These are phyloP conservation scores for Glomus cerebriforme DNA, from an alignment of 192 early-diverging fungal species.

Conservation along the genomic window DNA sequence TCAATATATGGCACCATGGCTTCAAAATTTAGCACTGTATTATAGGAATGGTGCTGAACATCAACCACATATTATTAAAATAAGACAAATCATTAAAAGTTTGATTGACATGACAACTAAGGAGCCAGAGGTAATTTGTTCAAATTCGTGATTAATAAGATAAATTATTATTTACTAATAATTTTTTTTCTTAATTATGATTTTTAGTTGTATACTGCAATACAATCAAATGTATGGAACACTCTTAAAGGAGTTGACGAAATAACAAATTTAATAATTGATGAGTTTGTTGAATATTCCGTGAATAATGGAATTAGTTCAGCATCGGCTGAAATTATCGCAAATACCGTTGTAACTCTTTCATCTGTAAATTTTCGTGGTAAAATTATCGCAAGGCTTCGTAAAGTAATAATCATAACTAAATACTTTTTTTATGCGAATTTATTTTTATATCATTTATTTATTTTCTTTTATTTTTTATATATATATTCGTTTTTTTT, in stretches of 20 bases:
- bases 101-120: constrained; percentile 83
- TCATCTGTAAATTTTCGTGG: constrained; percentile 78
- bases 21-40: constrained; percentile 74
- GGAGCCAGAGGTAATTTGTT: constrained; percentile 61
- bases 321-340: constrained; percentile 77
- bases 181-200: constrained; percentile 22
- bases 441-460: too few species aligned
- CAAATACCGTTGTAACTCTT: constrained; percentile 82
- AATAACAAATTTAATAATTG: constrained; percentile 77
- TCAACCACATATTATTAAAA: constrained; percentile 54
- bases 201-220: constrained; percentile 70
- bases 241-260: constrained; percentile 77
- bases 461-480: too few species aligned
- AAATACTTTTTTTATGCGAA: not conserved
- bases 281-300: constrained; percentile 75
- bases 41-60: constrained; percentile 45
- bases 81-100: constrained; percentile 72
- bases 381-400: constrained; percentile 77
- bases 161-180: not conserved
- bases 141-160: not conserved
- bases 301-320: constrained; percentile 79
- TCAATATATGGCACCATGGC: constrained; percentile 91
- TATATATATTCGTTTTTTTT: not conserved
- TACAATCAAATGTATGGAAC: constrained; percentile 87
- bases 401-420: constrained; percentile 54